A percentile compares a stretch with the other conserved stretches of the same genome.
Evolutionary conservation across 805 yeast genomes (phyloP).

Genomic region (Sugiyamaella americana): DNA sequence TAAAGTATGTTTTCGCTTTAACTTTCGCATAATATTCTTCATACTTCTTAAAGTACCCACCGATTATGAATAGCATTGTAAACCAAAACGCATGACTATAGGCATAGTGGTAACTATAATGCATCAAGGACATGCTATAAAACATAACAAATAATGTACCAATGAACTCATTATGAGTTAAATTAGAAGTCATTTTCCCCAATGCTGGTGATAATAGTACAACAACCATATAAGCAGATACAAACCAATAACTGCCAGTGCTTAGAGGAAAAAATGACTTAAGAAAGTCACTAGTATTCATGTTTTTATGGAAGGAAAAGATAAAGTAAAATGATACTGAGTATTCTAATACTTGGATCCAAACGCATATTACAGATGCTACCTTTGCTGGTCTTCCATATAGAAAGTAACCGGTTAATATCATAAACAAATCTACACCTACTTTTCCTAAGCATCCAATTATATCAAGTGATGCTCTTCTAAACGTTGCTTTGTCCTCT

Average conservation of each 20-base stretch:
- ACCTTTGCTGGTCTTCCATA: not conserved
- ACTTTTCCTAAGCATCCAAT: constrained; percentile 1
- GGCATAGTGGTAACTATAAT: not conserved
- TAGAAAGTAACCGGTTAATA: constrained; percentile 7
- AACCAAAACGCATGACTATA: constrained; percentile 4
- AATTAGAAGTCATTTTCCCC: not conserved
- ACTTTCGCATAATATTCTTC: not conserved
- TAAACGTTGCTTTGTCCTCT: not conserved
- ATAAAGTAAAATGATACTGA: not conserved
- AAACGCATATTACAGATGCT: constrained; percentile 2
- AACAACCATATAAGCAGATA: not conserved
- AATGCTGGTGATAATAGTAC: constrained; percentile 3
- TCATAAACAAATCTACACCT: constrained; percentile 6
- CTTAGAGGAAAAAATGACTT: constrained; percentile 2
- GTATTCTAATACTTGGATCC: constrained; percentile 4
- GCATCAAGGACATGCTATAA: not conserved
- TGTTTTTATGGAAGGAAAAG: constrained; percentile 1
- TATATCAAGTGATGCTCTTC: constrained; percentile 1
- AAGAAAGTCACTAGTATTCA: not conserved
- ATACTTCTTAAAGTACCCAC: constrained; percentile 3
- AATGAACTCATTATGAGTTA: constrained; percentile 1
- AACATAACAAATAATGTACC: constrained; percentile 2
- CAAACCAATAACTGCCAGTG: constrained; percentile 7
- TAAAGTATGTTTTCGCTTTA: not conserved
- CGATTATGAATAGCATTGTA: constrained; percentile 2